Evolutionary conservation across 2,329 filamentous ascomycete genomes (phyloP), one percentile per base, ranked within the genome.

Genomic region (Trichoderma koningiopsis): DNA sequence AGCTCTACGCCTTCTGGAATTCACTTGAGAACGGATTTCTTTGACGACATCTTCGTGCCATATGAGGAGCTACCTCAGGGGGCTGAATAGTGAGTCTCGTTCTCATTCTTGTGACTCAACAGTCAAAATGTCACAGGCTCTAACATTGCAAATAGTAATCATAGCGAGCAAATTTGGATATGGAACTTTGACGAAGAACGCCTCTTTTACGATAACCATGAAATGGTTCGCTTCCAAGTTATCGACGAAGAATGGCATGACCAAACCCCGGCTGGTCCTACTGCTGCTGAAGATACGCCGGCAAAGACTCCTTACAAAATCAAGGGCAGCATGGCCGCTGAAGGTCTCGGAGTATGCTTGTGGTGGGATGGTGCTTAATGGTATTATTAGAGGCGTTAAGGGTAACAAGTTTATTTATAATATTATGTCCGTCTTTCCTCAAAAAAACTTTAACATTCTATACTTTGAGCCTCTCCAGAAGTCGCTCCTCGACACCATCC

Each of bases 241-340:
- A 89, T 96, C 74, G 88, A 91, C 62, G 96, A 99, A 81, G 88
- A 92, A 73, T 99, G 96, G 94, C 88, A 93, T 71, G 95, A 98
- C 78, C 91, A 97, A 79, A 90, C 92, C 53, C 91, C 95, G 0
- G 86, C 87, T 69, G 89, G 90, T 63, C 88, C 91, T 43, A 80
- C 83, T 4, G 87, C 91, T 72, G 84, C 88, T 16, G 88, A 92
- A 60, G 86, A 87, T 61, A 80, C 84, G 40, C 83, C 85, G 63
- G 86, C 89, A 66, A 88, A 89, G 74, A 89, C 92, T 5, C 91
- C 92, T 0, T 96, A 93, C 82, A 86, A 85, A 71, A 87, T 95
- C 72, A 88, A 83, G 70, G 89, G 86, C 8, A 87, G 84, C 73
- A 91, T 91, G 89, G 86, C 86, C 63, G 85, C 85, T 61, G 84